Evolutionary conservation across 139 green algal genomes (phyloP), one percentile per base, ranked within the genome.

Genomic region (Chlamydomonas applanata): DNA sequence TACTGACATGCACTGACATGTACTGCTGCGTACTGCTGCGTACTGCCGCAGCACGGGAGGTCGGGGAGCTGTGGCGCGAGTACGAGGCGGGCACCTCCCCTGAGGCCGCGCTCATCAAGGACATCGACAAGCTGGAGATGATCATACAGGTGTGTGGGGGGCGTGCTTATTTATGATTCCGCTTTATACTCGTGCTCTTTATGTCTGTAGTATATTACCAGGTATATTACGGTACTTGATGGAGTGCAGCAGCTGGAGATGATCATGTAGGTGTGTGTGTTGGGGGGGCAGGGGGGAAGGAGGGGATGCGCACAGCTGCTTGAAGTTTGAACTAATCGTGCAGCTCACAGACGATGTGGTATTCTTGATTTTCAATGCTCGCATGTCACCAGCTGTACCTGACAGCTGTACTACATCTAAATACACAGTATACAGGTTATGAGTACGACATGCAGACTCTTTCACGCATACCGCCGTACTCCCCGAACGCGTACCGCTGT

Each of bases 71-170:
- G 16, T 98, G 93, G 92, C 61, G 88, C 4, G 94, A 98, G 82
- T 98, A 98, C 66, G 95, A 98, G 79, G 71, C 73, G 1, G 95
- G 84, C 3, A 36, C 80, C 9, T 93, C 83, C 0, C 69, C 71
- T 0, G 94, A 98, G 71, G 92, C 94, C 0, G 77, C 82, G 46
- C 73, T 98, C 45, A 89, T 98, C 5, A 98, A 98, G 73, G 94
- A 98, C 78, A 92, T 98, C 73, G 94, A 98, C 87, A 98, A 98
- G 84, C 61, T 96, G 62, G 88, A 93, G 78, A 93, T 93, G 88
- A 91, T 93, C 73, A 46, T 93, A 16, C 83, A 87, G 78, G 78
- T 69, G 45, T 32, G 25, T 2, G 35, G n/a, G 4, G 24, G 16
- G 16, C 35, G 36, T 22, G 34, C 4, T 3, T 35, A 66, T n/a